phyloP scores from a whole-genome alignment of 495 filamentous ascomycete species.

The Aspergillus sparsus region DNA sequence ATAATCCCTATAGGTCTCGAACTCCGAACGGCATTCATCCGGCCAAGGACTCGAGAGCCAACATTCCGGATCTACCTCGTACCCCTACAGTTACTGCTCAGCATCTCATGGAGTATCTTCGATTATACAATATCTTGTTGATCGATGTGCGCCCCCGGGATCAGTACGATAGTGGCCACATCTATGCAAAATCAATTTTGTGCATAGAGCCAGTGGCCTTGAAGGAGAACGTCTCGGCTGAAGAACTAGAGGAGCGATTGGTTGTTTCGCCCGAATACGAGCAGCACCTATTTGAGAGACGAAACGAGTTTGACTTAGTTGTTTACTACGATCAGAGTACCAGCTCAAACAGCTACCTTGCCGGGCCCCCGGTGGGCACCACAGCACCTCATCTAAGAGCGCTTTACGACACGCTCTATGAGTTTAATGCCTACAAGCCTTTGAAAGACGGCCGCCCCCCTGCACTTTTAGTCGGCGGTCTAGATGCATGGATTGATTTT shows the following conservation, averaged over 20 bases:
- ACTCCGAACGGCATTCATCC: conserved; percentile 46
- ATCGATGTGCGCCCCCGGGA: conserved; percentile 85
- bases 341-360: conserved; percentile 52
- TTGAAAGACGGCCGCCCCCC: conserved; percentile 63
- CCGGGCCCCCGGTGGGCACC: conserved; percentile 47
- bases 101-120: conserved; percentile 65
- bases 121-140: conserved; percentile 64
- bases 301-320: conserved; percentile 80
- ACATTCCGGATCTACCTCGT: conserved; percentile 55
- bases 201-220: conserved; percentile 87
- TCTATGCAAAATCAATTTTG: conserved; percentile 75
- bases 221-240: conserved; percentile 77
- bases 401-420: conserved; percentile 75
- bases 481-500: conserved; percentile 81
- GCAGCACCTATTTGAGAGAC: conserved; percentile 68
- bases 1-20: conserved; percentile 46
- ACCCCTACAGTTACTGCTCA: conserved; percentile 65
- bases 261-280: conserved; percentile 77
- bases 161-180: conserved; percentile 84
- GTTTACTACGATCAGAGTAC: conserved; percentile 86
- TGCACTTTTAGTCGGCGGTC: conserved; percentile 75
- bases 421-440: conserved; percentile 78
- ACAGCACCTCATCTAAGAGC: conserved; percentile 63
- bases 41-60: conserved; percentile 35
- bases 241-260: conserved; percentile 79